Evolutionary conservation across 2,329 filamentous ascomycete species (phyloP).

Genomic region (Triangularia setosa): DNA sequence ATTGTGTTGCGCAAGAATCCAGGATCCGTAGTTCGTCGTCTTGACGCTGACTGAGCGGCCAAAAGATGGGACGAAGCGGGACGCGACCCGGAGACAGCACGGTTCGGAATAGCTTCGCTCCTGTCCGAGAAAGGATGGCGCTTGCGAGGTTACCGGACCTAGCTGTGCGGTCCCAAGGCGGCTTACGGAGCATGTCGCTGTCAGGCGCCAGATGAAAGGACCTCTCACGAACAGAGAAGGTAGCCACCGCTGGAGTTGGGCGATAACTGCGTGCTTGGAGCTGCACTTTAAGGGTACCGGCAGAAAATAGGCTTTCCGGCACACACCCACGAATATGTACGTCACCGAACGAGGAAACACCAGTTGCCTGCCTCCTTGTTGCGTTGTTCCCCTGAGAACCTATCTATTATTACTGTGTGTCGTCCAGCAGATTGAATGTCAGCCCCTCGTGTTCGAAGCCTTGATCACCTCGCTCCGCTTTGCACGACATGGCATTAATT

Average conservation of each 20-base stretch:
- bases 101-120: background rate
- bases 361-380: slow-evolving; percentile 4
- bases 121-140: background rate
- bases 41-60: background rate
- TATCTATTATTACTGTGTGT: slow-evolving; percentile 2
- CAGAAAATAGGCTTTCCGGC: slow-evolving; percentile 17
- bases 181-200: background rate
- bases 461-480: background rate
- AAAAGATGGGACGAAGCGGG: background rate
- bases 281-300: slow-evolving; percentile 12
- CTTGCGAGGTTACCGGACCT: background rate
- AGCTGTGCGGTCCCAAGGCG: background rate
- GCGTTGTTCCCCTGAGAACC: too few relatives aligned
- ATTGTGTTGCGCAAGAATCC: slow-evolving; percentile 16
- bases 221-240: background rate
- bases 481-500: slow-evolving; percentile 12
- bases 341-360: slow-evolving; percentile 20
- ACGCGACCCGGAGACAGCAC: background rate
- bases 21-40: background rate
- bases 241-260: background rate
- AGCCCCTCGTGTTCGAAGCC: slow-evolving; percentile 6
- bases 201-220: background rate
- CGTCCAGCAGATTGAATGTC: background rate
- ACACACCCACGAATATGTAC: slow-evolving; percentile 20
- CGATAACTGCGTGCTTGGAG: background rate